Evolutionary conservation across 2,329 filamentous ascomycete genomes (phyloP).

Genomic region (Balansia obtecta): DNA sequence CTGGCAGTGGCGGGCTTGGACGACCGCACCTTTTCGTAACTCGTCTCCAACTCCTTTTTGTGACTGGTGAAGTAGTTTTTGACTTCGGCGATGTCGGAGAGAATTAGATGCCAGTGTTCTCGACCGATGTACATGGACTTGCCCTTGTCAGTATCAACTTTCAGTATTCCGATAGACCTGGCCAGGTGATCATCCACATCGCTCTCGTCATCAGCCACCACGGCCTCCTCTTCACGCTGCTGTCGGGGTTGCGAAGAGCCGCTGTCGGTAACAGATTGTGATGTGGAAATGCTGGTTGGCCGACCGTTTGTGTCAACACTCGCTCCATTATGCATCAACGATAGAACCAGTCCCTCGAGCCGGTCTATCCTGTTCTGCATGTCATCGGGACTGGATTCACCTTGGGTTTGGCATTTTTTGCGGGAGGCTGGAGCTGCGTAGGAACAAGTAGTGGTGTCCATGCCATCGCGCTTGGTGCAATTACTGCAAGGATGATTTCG

Average conservation of each 20-base stretch:
- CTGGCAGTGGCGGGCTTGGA: conserved; percentile 47
- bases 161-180: conserved; percentile 68
- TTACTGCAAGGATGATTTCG: conserved; percentile 86
- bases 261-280: conserved; percentile 29
- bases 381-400: conserved; percentile 62
- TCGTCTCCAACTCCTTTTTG: conserved; percentile 79
- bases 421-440: conserved; percentile 62
- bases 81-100: conserved; percentile 80
- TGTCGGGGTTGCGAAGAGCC: conserved; percentile 31
- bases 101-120: conserved; percentile 70
- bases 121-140: conserved; percentile 75
- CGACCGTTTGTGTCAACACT: conserved; percentile 30
- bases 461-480: conserved; percentile 80
- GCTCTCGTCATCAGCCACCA: conserved; percentile 46
- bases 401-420: conserved; percentile 61
- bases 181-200: conserved; percentile 58
- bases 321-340: conserved; percentile 79
- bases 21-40: conserved; percentile 62
- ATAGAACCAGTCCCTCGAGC: conserved; percentile 81
- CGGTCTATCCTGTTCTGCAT: conserved; percentile 98
- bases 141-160: conserved; percentile 64
- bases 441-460: conserved; percentile 67
- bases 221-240: conserved; percentile 43
- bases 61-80: conserved; percentile 79
- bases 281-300: conserved; percentile 20